A percentile compares a stretch with the other conserved stretches of the same genome.
These are phyloP conservation scores for Toxoplasma gondii DNA, from an alignment of 169 alveolate genomes.

Conservation along the genomic window DNA sequence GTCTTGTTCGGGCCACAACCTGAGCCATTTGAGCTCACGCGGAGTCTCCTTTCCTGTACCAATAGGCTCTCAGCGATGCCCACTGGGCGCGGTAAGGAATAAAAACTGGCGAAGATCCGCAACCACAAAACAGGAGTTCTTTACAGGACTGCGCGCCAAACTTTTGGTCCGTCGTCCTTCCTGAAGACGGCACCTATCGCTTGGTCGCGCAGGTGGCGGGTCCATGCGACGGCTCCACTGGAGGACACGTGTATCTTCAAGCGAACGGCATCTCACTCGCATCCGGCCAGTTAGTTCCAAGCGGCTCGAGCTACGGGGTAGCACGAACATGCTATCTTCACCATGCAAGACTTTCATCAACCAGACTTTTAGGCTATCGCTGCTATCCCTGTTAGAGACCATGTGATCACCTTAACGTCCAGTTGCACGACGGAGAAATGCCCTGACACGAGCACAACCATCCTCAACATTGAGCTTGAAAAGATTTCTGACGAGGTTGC, in stretches of 20 bases:
- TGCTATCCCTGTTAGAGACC: neutral
- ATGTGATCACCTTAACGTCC: neutral
- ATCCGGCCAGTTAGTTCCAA: neutral
- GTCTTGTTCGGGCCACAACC: neutral
- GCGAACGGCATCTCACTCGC: conserved; percentile 5
- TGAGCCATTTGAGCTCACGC: conserved; percentile 1
- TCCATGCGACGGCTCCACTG: neutral
- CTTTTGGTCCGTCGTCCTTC: neutral
- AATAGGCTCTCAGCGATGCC: neutral
- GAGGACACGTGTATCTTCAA: neutral
- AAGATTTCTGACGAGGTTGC: neutral
- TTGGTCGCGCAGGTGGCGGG: neutral
- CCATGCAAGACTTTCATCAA: neutral
- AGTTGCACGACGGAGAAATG: neutral
- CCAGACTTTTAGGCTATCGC: neutral
- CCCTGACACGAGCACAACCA: neutral
- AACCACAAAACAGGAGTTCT: neutral
- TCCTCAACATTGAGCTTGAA: neutral
- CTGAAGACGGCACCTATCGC: neutral
- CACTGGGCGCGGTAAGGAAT: conserved; percentile 1
- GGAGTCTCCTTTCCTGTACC: neutral
- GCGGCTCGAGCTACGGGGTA: neutral
- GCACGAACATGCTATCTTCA: neutral
- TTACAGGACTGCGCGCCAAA: conserved; percentile 8
- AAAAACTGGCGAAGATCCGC: neutral